Evolutionary conservation across 2,329 filamentous ascomycete species (phyloP).

Genomic region (Trichoderma sp.): DNA sequence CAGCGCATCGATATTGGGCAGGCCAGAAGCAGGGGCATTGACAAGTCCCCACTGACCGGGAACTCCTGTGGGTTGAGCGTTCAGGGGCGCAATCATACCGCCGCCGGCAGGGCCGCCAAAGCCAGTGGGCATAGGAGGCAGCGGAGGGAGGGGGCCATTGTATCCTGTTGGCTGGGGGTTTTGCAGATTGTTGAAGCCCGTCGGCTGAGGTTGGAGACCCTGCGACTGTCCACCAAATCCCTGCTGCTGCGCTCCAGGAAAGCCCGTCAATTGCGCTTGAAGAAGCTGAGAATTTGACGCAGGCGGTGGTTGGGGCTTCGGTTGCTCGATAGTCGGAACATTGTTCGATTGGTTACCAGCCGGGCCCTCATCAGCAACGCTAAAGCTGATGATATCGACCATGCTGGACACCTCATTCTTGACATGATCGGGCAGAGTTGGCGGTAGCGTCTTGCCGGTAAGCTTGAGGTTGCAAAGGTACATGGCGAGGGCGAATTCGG

Average conservation of each 20-base stretch:
- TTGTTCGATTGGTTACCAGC: conserved; percentile 61
- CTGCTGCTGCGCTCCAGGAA: conserved; percentile 56
- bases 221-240: conserved; percentile 61
- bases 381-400: conserved; percentile 99
- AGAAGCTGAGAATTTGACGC: conserved; percentile 69
- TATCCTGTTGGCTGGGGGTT: conserved; percentile 80
- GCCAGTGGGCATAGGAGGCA: conserved; percentile 75
- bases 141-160: conserved; percentile 80
- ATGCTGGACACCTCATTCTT: conserved; percentile 98
- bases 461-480: conserved; percentile 95
- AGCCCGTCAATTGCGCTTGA: conserved; percentile 69
- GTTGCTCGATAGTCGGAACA: conserved; percentile 70
- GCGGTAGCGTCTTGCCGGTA: conserved; percentile 80
- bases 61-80: conserved; percentile 89
- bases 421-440: conserved; percentile 76
- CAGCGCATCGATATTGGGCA: conserved; percentile 91
- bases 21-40: conserved; percentile 83
- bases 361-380: conserved; percentile 71
- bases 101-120: conserved; percentile 56
- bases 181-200: conserved; percentile 67
- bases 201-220: conserved; percentile 67
- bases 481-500: conserved; percentile 97
- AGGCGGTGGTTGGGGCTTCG: conserved; percentile 74
- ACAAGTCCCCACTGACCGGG: conserved; percentile 99
- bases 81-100: conserved; percentile 66